Evolutionary conservation across 1,284 basidiomycete genomes (phyloP), one percentile per base, ranked within the genome.

Genomic region (Boletus calvinii): DNA sequence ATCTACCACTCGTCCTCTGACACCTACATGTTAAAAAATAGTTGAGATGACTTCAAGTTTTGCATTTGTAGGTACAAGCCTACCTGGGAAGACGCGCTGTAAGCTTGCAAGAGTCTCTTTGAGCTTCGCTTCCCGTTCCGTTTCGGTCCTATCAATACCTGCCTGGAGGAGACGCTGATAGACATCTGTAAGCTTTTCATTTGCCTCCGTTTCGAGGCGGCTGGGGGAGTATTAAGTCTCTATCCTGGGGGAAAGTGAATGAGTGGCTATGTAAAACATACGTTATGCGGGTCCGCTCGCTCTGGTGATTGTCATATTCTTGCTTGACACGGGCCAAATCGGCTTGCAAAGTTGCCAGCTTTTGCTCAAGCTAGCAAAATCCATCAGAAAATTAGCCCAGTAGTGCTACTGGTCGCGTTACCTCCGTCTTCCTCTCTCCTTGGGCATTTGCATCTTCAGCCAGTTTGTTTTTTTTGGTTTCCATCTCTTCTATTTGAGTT

Each of bases 1-100:
- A 66, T 98, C 95, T 30, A 93, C 79, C 4, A 99, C 83, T 30
- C 96, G 84, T 0, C 97, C 97, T 31, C 91, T 83, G 4, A 96
- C 92, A 57, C 92, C 90, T 87, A 44, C 13, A 26, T 32, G 6
- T 35, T 40, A 11, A 6, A 18, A 18, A 36, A 48, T n/a, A 46
- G 38, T 29, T 10, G 30, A 26, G 2, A 24, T 13, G 12, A 24
- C 15, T 47, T 4, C 13, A 11, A 43, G 32, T 11, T 32, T 41
- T n/a, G 26, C 8, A 31, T 24, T 51, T 71, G 2, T 52, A 18
- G 5, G 8, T 17, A 35, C 40, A 18, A 22, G 7, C 53, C 17
- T 34, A 86, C 89, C 91, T 46, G 92, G 90, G 71, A 97, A 97
- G 37, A 95, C 84, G 3, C 91, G 80, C 61, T 94, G 92, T 46